These are phyloP conservation scores for Kodamaea arcana DNA, from an alignment of 1,139 yeast species.

Conservation along the genomic window DNA sequence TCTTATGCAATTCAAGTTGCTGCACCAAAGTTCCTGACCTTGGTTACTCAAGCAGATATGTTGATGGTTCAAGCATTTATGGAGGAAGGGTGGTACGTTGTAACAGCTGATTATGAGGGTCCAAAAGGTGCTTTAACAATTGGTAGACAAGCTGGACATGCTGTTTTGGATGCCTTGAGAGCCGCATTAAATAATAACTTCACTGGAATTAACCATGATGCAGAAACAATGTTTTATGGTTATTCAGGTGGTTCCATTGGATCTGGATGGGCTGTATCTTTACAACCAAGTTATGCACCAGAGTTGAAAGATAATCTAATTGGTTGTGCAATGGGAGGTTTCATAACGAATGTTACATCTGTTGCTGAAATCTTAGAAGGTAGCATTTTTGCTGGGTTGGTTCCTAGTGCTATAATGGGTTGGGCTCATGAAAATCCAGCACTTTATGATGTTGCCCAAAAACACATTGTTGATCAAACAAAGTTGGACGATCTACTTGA, in stretches of 20 bases:
- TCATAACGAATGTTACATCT: conserved; percentile 15
- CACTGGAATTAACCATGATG: conserved; percentile 11
- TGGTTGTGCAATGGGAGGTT: conserved; percentile 18
- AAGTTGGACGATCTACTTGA: conserved; percentile 6
- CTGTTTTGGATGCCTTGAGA: conserved; percentile 25
- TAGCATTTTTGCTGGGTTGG: conserved; percentile 23
- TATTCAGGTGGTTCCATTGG: conserved; percentile 21
- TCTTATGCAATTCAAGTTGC: conserved; percentile 25
- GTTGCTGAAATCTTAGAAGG: conserved; percentile 26
- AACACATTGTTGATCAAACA: too few species aligned
- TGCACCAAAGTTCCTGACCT: conserved; percentile 14
- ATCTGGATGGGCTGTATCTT: conserved; percentile 17
- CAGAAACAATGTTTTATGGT: conserved; percentile 18
- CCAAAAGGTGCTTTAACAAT: conserved; percentile 24
- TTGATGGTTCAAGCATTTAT: conserved; percentile 16
- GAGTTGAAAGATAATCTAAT: conserved; percentile 13
- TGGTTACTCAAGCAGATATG: conserved; percentile 22
- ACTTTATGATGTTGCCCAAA: conserved; percentile 4
- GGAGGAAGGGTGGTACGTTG: conserved; percentile 18
- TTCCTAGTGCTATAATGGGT: conserved; percentile 25
- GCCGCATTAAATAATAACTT: conserved; percentile 13
- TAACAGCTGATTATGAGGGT: conserved; percentile 25
- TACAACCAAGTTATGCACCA: conserved; percentile 19
- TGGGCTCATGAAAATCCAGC: conserved; percentile 24
- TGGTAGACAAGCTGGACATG: conserved; percentile 26